These are phyloP conservation scores for Pleurotus giganteus DNA, from an alignment of 768 basidiomycete species.

Conservation along the genomic window DNA sequence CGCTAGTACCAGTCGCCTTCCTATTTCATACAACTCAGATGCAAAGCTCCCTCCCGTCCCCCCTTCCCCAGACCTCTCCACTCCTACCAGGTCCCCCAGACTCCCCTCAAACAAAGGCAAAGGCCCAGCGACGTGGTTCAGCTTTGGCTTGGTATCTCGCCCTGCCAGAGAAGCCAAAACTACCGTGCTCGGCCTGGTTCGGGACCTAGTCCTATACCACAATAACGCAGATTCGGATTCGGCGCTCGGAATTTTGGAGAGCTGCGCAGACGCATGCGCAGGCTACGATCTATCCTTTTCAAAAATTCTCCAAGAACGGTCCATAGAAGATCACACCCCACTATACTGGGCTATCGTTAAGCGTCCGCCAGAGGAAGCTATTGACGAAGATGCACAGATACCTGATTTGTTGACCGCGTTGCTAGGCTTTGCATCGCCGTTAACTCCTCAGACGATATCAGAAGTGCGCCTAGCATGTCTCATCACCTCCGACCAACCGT, in stretches of 20 bases:
- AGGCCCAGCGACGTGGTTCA: conserved; percentile 30
- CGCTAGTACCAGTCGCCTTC: neutral
- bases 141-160: conserved; percentile 27
- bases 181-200: conserved; percentile 53
- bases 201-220: conserved; percentile 52
- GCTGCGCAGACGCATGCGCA: conserved; percentile 61
- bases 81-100: conserved; percentile 3
- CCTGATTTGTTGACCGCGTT: conserved; percentile 48
- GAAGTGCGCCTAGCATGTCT: conserved; percentile 71
- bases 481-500: conserved; percentile 53
- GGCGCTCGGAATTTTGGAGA: conserved; percentile 49
- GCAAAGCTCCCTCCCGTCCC: neutral
- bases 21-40: neutral
- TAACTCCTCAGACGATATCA: conserved; percentile 40
- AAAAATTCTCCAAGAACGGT: conserved; percentile 56
- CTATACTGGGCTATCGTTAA: conserved; percentile 77
- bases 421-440: conserved; percentile 49
- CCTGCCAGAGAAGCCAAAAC: conserved; percentile 46
- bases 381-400: conserved; percentile 24
- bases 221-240: conserved; percentile 20
- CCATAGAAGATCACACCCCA: conserved; percentile 62
- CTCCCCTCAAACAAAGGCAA: conserved; percentile 8
- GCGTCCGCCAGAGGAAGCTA: conserved; percentile 35
- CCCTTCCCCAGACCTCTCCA: neutral
- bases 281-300: conserved; percentile 49